These are phyloP conservation scores for Phytopythium chamaehyphon DNA, from an alignment of 352 stramenopile species.

Conservation along the genomic window DNA sequence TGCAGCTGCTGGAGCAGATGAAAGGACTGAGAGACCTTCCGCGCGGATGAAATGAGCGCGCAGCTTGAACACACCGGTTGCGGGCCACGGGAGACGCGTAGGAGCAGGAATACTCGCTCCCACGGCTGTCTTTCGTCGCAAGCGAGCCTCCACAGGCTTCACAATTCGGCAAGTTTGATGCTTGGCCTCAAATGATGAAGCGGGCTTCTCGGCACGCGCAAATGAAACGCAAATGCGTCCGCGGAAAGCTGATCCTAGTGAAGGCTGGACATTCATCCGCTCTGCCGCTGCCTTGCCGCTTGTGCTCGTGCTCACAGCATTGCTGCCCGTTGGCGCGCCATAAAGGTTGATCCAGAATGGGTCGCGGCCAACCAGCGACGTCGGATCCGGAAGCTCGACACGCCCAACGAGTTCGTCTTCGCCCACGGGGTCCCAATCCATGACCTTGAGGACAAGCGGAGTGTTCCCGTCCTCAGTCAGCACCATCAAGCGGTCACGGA, in stretches of 20 bases:
- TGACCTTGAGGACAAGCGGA: conserved; percentile 43
- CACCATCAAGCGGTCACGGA: conserved; percentile 69
- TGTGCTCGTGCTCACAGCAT: conserved; percentile 17
- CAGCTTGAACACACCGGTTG: conserved; percentile 57
- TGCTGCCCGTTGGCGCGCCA: conserved; percentile 48
- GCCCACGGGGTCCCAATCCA: conserved; percentile 68
- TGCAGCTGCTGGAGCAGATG: conserved; percentile 34
- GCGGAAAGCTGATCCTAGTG: conserved; percentile 69
- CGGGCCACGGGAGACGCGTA: conserved; percentile 37
- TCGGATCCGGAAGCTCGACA: conserved; percentile 40
- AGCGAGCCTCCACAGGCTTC: not conserved
- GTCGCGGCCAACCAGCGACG: conserved; percentile 23
- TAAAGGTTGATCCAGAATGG: conserved; percentile 80
- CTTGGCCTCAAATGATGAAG: conserved; percentile 57
- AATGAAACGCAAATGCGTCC: conserved; percentile 71
- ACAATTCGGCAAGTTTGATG: conserved; percentile 54
- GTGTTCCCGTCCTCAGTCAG: conserved; percentile 19
- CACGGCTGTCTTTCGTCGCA: not conserved
- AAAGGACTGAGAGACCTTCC: conserved; percentile 44
- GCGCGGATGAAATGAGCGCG: conserved; percentile 61
- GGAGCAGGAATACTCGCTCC: not conserved
- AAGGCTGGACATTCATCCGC: conserved; percentile 58
- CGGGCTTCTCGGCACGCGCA: conserved; percentile 43
- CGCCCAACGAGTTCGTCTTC: conserved; percentile 59
- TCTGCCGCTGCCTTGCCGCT: conserved; percentile 21